These are phyloP conservation scores for Dactylella cylindrospora DNA, from an alignment of 2,329 filamentous ascomycete species.

Conservation along the genomic window DNA sequence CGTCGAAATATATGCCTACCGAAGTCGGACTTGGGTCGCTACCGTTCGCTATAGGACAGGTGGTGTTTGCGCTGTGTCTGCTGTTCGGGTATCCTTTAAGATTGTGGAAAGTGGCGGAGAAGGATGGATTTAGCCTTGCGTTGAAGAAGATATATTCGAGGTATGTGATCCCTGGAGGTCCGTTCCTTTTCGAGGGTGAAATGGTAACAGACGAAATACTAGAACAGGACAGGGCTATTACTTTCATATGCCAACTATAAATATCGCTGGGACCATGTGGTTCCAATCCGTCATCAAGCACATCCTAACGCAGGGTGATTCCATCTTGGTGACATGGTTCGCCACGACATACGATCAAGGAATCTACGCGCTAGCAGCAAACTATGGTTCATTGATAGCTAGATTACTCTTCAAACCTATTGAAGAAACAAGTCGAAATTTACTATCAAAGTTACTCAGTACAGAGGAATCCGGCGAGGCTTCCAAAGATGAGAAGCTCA, in stretches of 20 bases:
- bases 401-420: conserved; percentile 90
- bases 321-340: conserved; percentile 77
- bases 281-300: conserved; percentile 89
- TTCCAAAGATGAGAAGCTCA: conserved; percentile 13
- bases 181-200: background rate
- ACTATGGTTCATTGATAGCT: conserved; percentile 87
- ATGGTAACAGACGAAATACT: background rate
- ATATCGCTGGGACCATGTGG: conserved; percentile 76
- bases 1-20: conserved; percentile 53
- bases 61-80: conserved; percentile 71
- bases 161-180: conserved; percentile 36
- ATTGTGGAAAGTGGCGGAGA: conserved; percentile 60
- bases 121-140: conserved; percentile 69
- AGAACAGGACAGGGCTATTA: conserved; percentile 40
- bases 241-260: conserved; percentile 25
- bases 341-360: conserved; percentile 80
- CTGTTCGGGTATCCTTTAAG: conserved; percentile 69
- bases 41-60: conserved; percentile 85
- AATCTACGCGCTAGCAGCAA: conserved; percentile 87
- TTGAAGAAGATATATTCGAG: conserved; percentile 53
- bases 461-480: conserved; percentile 48
- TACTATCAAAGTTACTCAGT: conserved; percentile 79
- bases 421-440: conserved; percentile 86
- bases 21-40: conserved; percentile 66
- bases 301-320: conserved; percentile 89